Evolutionary conservation across 2,329 filamentous ascomycete species (phyloP).

Genomic region (Aspergillus texensis): DNA sequence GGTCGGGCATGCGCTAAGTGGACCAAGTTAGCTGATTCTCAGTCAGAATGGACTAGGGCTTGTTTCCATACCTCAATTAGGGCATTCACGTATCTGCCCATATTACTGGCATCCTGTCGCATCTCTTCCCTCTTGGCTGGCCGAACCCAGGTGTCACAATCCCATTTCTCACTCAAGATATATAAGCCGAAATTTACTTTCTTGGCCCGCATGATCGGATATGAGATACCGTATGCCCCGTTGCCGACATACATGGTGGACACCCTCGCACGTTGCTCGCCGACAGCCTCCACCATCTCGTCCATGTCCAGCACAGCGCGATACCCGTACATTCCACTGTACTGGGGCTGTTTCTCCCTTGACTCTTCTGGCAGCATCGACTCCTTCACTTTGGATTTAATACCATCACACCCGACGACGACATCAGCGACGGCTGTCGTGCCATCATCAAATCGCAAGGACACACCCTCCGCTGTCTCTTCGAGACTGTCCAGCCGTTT

Average conservation of each 20-base stretch:
- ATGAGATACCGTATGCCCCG: conserved; percentile 35
- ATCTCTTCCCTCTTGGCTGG: conserved; percentile 34
- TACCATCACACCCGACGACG: conserved; percentile 41
- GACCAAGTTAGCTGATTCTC: background rate
- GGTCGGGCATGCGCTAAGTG: conserved; percentile 32
- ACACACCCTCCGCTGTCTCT: conserved; percentile 20
- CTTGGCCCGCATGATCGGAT: conserved; percentile 36
- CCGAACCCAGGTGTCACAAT: conserved; percentile 34
- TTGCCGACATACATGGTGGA: conserved; percentile 35
- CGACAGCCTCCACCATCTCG: conserved; percentile 34
- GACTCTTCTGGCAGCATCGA: conserved; percentile 23
- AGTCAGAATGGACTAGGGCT: background rate
- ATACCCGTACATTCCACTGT: conserved; percentile 34
- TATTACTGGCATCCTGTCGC: conserved; percentile 27
- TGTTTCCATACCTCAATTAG: conserved; percentile 28
- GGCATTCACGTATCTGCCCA: conserved; percentile 32
- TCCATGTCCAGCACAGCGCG: conserved; percentile 39
- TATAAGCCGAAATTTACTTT: conserved; percentile 39
- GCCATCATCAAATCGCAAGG: conserved; percentile 36
- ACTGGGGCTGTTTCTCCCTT: background rate
- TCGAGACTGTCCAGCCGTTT: conserved; percentile 30
- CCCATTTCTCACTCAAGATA: conserved; percentile 30
- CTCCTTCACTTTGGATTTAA: conserved; percentile 32
- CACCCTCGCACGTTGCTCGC: conserved; percentile 33
- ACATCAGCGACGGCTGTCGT: conserved; percentile 30